Percentiles rank a stretch among this genome's conserved stretches.
These are phyloP conservation scores for Aspergillus hortae DNA, from an alignment of 2,329 filamentous ascomycete genomes.

Conservation along the genomic window DNA sequence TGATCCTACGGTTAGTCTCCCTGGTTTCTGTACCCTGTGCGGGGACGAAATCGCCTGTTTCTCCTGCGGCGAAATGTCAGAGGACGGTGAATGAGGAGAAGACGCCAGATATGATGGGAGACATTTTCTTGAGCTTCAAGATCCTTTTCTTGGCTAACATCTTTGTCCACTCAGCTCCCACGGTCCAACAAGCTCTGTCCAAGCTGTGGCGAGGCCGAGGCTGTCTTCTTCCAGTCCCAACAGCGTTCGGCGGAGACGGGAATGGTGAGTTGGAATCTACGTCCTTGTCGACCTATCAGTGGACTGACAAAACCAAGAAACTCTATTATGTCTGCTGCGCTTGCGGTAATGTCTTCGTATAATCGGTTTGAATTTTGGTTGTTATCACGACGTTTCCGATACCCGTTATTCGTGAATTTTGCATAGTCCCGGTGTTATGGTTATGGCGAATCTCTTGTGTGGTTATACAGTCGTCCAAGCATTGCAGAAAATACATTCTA, in stretches of 20 bases:
- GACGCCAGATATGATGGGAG: constrained; percentile 1
- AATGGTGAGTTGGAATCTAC: constrained; percentile 67
- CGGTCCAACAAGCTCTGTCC: constrained; percentile 83
- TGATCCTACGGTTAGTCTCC: constrained; percentile 92
- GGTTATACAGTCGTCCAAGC: constrained; percentile 21
- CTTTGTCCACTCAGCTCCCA: constrained; percentile 63
- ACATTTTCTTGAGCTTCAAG: constrained; percentile 7
- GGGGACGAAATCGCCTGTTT: constrained; percentile 55
- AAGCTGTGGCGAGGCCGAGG: constrained; percentile 78
- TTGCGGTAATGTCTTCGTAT: constrained; percentile 79
- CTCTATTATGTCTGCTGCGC: constrained; percentile 90
- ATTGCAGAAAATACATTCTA: constrained; percentile 19
- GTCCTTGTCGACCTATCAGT: constrained; percentile 2
- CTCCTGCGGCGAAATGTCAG: constrained; percentile 45
- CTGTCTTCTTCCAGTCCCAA: constrained; percentile 98
- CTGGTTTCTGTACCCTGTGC: constrained; percentile 56
- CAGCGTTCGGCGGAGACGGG: constrained; percentile 95
- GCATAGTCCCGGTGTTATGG: constrained; percentile 14
- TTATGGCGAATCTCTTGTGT: constrained; percentile 15
- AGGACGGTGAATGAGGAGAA: constrained; percentile 14
- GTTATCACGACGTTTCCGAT: constrained; percentile 21
- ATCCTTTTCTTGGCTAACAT: constrained; percentile 30
- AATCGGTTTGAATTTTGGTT: constrained; percentile 19
- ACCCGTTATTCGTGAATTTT: constrained; percentile 22
- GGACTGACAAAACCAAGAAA: constrained; percentile 58